Evolutionary conservation across 371 early-diverging fungal species (phyloP).

Genomic region (Umbelopsis sp.): DNA sequence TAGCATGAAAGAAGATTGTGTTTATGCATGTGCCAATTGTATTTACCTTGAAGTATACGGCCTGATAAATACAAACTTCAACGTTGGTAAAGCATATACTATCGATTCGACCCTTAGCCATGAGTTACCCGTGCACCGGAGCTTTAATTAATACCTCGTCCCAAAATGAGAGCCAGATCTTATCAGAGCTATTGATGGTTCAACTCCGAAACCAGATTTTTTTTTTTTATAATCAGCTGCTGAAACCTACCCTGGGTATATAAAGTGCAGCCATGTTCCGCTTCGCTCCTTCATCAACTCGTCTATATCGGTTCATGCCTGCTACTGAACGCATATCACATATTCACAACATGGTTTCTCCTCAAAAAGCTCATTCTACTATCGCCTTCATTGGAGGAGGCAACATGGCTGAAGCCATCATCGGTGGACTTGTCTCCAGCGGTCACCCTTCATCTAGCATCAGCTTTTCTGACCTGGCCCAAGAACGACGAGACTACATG

Average conservation of each 20-base stretch:
- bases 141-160: slow-evolving; percentile 13
- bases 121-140: slow-evolving; percentile 15
- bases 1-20: not conserved
- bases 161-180: slow-evolving; percentile 13
- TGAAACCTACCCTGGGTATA: not conserved
- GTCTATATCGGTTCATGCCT: not conserved
- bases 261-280: not conserved
- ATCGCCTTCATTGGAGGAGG: slow-evolving; percentile 89
- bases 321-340: slow-evolving; percentile 16
- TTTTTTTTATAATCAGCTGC: slow-evolving; percentile 10
- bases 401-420: slow-evolving; percentile 93
- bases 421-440: slow-evolving; percentile 80
- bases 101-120: too few relatives aligned
- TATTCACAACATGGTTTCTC: slow-evolving; percentile 16
- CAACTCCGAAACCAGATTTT: slow-evolving; percentile 3
- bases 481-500: slow-evolving; percentile 68
- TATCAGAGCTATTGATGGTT: slow-evolving; percentile 1
- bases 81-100: too few relatives aligned
- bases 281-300: not conserved
- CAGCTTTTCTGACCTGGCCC: slow-evolving; percentile 83
- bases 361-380: slow-evolving; percentile 19
- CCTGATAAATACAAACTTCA: too few relatives aligned
- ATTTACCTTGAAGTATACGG: too few relatives aligned
- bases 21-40: not conserved
- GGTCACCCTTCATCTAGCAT: slow-evolving; percentile 73